phyloP scores from a whole-genome alignment of 1,284 basidiomycete genomes.

The Trametes pubescens region DNA sequence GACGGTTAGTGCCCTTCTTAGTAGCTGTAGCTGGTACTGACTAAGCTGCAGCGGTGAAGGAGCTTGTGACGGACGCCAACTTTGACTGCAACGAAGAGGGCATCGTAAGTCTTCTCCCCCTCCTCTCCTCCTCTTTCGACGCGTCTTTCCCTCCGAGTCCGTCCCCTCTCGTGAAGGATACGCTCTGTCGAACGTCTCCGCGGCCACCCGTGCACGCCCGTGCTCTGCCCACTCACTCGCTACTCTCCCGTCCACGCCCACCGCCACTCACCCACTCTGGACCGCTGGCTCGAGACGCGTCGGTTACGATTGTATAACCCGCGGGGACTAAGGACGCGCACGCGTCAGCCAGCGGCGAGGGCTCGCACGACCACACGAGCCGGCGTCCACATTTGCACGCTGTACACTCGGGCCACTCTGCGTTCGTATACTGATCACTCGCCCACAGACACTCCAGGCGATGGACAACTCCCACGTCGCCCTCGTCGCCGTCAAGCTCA shows the following conservation, averaged over 20 bases:
- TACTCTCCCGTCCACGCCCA: too few species aligned
- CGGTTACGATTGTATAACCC: too few species aligned
- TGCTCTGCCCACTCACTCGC: too few species aligned
- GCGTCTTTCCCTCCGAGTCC: background rate
- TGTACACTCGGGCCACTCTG: background rate
- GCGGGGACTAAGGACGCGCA: too few species aligned
- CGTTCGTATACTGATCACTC: background rate
- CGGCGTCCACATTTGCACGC: background rate
- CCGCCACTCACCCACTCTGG: too few species aligned
- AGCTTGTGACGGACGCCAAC: conserved; percentile 97
- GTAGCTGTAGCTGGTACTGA: background rate
- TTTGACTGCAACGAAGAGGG: conserved; percentile 98
- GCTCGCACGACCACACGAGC: too few species aligned
- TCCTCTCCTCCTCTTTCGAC: too few species aligned
- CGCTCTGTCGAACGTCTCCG: too few species aligned
- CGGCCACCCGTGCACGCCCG: too few species aligned
- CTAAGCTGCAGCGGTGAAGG: conserved; percentile 83
- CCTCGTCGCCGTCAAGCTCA: conserved; percentile 86
- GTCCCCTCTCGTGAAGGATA: background rate
- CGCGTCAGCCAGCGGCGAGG: too few species aligned
- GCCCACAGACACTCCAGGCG: conserved; percentile 78
- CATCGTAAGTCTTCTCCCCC: conserved; percentile 63
- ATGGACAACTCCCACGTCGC: conserved; percentile 99
- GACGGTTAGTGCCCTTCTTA: background rate
- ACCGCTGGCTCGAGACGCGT: too few species aligned